These are phyloP conservation scores for Chrysoporthe austroafricana DNA, from an alignment of 2,329 filamentous ascomycete species.

Conservation along the genomic window DNA sequence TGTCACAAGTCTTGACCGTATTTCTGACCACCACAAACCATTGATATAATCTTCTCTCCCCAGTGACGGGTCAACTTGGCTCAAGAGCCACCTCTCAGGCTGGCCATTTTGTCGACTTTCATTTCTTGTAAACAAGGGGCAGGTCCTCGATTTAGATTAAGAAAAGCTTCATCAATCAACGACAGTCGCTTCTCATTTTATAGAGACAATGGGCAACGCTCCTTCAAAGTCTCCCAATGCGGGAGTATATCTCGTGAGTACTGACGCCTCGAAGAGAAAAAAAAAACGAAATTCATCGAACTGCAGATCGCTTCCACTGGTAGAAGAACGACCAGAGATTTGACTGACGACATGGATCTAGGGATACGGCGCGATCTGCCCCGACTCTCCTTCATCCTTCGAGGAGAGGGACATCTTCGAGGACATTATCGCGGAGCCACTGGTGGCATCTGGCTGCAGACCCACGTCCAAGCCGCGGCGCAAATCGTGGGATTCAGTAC, in stretches of 20 bases:
- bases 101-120: neutral
- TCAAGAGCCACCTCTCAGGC: neutral
- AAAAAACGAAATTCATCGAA: neutral
- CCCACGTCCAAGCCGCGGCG: constrained; percentile 1
- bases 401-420: constrained; percentile 8
- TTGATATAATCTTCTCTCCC: neutral
- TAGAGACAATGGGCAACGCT: constrained; percentile 6
- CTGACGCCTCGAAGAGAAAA: too few relatives aligned
- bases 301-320: neutral
- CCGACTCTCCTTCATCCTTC: neutral
- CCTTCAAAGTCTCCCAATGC: constrained; percentile 1
- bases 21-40: neutral
- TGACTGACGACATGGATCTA: neutral
- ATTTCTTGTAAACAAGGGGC: neutral
- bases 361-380: constrained; percentile 6
- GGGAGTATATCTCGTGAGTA: neutral
- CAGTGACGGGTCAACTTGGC: neutral
- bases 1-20: neutral
- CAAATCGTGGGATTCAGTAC: constrained; percentile 12
- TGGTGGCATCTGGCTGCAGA: constrained; percentile 9
- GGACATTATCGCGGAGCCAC: constrained; percentile 6
- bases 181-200: neutral
- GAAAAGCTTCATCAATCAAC: neutral
- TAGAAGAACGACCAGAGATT: too few relatives aligned
- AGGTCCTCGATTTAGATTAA: neutral